Conservation (phyloP, 345 rosid genomes). For the Citrus sp. region DNA sequence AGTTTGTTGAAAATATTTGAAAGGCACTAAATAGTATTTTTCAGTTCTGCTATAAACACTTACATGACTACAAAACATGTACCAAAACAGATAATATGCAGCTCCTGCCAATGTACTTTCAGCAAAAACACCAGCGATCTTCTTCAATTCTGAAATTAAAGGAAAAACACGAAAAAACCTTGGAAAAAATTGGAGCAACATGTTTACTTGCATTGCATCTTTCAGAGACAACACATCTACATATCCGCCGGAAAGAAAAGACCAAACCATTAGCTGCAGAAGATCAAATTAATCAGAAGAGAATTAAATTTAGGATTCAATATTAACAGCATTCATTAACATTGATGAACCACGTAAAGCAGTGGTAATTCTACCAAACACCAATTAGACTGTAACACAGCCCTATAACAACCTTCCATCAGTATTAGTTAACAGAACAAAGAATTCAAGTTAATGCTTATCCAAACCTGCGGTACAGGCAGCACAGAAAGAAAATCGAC, state of each 20-base stretch:
- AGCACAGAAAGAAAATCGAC: conserved; percentile 73
- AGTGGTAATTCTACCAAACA: not conserved
- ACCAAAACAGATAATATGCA: conserved; percentile 88
- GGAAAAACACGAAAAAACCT: conserved; percentile 74
- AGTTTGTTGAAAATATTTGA: not conserved
- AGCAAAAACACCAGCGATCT: conserved; percentile 79
- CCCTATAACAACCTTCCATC: not conserved
- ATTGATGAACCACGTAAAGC: not conserved
- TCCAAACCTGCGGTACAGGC: conserved; percentile 74
- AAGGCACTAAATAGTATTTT: not conserved
- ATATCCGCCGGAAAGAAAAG: conserved; percentile 51
- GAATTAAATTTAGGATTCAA: not conserved
- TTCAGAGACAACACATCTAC: conserved; percentile 59
- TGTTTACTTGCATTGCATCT: conserved; percentile 48
- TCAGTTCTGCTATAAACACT: conserved; percentile 22
- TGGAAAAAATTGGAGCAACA: conserved; percentile 64
- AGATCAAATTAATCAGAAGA: not conserved
- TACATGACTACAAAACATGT: conserved; percentile 86
- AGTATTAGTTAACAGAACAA: not conserved
- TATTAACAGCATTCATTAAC: not conserved
- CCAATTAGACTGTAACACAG: not conserved
- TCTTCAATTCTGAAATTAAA: conserved; percentile 75
- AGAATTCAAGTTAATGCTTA: not conserved
- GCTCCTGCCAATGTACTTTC: conserved; percentile 85
- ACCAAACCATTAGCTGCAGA: conserved; percentile 71